phyloP scores from a whole-genome alignment of 1,284 basidiomycete species.

The Ustilago tritici region DNA sequence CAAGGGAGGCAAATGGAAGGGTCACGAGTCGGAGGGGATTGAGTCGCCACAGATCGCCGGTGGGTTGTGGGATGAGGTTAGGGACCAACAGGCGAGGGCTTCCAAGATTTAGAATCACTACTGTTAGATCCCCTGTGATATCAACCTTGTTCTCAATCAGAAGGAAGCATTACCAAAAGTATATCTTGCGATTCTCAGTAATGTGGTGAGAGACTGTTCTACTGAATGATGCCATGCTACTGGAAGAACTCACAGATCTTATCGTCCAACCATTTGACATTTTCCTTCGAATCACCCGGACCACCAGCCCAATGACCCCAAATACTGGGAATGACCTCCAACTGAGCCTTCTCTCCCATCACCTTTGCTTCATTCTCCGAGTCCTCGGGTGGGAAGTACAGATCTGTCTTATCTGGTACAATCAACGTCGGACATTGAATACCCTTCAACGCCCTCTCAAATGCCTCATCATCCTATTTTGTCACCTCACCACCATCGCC shows the following conservation, averaged over 20 bases:
- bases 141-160: no score
- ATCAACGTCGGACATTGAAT: conserved; percentile 48
- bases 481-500: conserved; percentile 26
- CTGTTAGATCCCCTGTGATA: no score
- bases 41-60: conserved; percentile 32
- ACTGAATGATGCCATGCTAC: conserved; percentile 30
- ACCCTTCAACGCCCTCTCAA: conserved; percentile 37
- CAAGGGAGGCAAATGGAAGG: conserved; percentile 33
- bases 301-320: conserved; percentile 58
- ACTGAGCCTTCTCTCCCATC: conserved; percentile 36
- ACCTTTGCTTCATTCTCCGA: conserved; percentile 33
- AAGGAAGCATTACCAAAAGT: no score
- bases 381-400: conserved; percentile 61
- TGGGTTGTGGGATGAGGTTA: conserved; percentile 53
- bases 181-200: neutral
- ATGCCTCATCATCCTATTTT: conserved; percentile 40
- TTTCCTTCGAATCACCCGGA: conserved; percentile 42
- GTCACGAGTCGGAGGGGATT: conserved; percentile 32
- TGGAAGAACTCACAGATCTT: conserved; percentile 34
- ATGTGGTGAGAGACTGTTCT: neutral
- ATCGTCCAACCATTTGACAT: conserved; percentile 52
- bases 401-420: conserved; percentile 44
- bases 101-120: conserved; percentile 35
- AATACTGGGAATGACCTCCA: conserved; percentile 53
- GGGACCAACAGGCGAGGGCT: conserved; percentile 35